phyloP scores from a whole-genome alignment of 2,329 filamentous ascomycete genomes.

The Fusarium vanettenii region DNA sequence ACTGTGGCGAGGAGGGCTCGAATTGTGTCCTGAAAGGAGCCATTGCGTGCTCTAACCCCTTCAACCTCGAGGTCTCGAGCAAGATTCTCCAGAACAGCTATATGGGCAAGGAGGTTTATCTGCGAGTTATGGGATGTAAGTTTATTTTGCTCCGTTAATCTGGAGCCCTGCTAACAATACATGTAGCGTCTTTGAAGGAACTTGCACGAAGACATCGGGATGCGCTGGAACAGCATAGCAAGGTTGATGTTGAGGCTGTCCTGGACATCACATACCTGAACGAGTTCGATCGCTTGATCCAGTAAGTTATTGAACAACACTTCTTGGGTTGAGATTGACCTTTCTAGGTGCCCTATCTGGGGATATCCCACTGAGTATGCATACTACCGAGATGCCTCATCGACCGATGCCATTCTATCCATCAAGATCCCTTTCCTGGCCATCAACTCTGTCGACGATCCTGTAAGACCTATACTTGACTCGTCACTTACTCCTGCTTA shows the following conservation, averaged over 20 bases:
- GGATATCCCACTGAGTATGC: conserved; percentile 93
- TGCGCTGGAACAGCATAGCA: conserved; percentile 75
- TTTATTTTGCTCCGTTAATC: conserved; percentile 20
- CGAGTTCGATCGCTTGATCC: conserved; percentile 87
- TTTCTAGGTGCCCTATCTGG: conserved; percentile 77
- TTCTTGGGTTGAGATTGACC: conserved; percentile 49
- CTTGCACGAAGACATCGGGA: conserved; percentile 77
- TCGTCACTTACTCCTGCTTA: conserved; percentile 12
- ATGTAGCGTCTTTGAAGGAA: conserved; percentile 69
- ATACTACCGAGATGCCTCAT: conserved; percentile 95
- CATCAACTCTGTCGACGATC: conserved; percentile 89
- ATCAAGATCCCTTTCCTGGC: conserved; percentile 87
- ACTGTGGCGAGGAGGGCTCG: conserved; percentile 88
- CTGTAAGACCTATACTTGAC: conserved; percentile 63
- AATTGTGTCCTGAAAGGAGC: conserved; percentile 75
- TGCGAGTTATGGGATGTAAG: conserved; percentile 71
- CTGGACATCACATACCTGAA: conserved; percentile 79
- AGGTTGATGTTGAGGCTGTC: conserved; percentile 77
- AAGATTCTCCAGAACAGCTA: conserved; percentile 72
- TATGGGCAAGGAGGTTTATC: conserved; percentile 78
- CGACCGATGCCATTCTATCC: conserved; percentile 79
- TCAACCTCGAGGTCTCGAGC: conserved; percentile 79
- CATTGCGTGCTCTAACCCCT: conserved; percentile 80
- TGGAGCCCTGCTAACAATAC: conserved; percentile 8
- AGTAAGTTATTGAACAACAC: conserved; percentile 48